Evolutionary conservation across 495 filamentous ascomycete genomes (phyloP).

Genomic region (Aspergillus sclerotiicarbonarius): DNA sequence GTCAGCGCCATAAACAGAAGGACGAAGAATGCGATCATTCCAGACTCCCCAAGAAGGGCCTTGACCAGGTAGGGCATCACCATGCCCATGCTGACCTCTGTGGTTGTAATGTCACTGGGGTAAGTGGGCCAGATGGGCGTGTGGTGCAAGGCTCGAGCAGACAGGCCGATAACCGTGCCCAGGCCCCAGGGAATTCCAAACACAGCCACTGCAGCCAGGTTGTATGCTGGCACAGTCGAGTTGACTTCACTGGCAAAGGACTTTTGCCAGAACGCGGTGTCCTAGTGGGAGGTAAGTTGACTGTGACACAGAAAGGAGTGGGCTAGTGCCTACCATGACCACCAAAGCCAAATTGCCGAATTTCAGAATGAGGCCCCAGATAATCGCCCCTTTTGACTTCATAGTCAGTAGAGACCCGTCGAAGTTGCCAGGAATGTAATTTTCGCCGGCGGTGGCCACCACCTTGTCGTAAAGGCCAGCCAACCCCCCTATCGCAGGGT

Average conservation of each 20-base stretch:
- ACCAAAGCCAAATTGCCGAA: constrained; percentile 52
- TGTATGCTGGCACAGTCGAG: constrained; percentile 43
- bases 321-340: constrained; percentile 38
- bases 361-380: constrained; percentile 47
- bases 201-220: constrained; percentile 41
- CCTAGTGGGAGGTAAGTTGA: constrained; percentile 21
- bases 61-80: constrained; percentile 49
- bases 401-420: constrained; percentile 48
- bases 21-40: constrained; percentile 49
- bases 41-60: constrained; percentile 47
- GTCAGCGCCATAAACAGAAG: constrained; percentile 57
- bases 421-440: constrained; percentile 45
- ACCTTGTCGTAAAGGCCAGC: constrained; percentile 40
- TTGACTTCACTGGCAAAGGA: constrained; percentile 45
- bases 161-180: constrained; percentile 49
- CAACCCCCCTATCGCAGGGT: constrained; percentile 32
- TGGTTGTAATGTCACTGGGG: constrained; percentile 41
- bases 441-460: constrained; percentile 27
- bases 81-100: constrained; percentile 45
- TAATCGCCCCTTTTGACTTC: constrained; percentile 51
- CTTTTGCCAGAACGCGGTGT: constrained; percentile 55
- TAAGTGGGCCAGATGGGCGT: constrained; percentile 52
- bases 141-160: constrained; percentile 45
- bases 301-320: background rate
- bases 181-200: constrained; percentile 52